These are phyloP conservation scores for Botrytis paeoniae DNA, from an alignment of 2,329 filamentous ascomycete genomes.

Conservation along the genomic window DNA sequence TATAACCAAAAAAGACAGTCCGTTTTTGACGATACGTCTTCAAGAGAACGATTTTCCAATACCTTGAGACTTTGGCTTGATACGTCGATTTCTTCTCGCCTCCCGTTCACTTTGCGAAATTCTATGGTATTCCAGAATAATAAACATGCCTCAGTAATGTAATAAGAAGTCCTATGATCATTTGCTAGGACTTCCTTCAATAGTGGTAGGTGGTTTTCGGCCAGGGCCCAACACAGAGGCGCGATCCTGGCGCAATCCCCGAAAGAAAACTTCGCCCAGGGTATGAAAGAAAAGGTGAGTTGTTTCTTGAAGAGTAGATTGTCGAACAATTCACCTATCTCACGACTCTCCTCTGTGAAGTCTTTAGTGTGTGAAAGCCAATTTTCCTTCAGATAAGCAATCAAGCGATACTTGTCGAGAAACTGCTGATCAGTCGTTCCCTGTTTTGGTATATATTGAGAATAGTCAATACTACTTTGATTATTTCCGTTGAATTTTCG, in stretches of 20 bases:
- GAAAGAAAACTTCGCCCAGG: no score
- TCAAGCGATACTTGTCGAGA: background rate
- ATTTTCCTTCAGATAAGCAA: background rate
- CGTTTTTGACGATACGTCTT: background rate
- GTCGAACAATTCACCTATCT: background rate
- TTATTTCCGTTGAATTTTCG: accelerated
- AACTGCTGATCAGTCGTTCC: background rate
- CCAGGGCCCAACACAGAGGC: no score
- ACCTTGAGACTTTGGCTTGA: no score
- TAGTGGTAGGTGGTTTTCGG: no score
- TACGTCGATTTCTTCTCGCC: no score
- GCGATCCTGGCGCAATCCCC: no score
- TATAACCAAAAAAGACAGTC: background rate
- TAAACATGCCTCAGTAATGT: no score
- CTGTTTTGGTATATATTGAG: accelerated
- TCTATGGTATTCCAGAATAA: no score
- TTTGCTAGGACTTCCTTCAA: no score
- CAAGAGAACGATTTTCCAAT: no score
- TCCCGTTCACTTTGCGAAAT: no score
- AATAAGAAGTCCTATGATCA: no score
- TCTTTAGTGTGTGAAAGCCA: background rate
- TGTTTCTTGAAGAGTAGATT: background rate
- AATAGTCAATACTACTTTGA: background rate
- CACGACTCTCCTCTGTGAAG: accelerated
- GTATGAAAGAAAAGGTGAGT: background rate